A percentile compares a stretch with the other conserved stretches of the same genome.
Conservation (phyloP, 2,329 filamentous ascomycete species). For the Tolypocladium inflatum region DNA sequence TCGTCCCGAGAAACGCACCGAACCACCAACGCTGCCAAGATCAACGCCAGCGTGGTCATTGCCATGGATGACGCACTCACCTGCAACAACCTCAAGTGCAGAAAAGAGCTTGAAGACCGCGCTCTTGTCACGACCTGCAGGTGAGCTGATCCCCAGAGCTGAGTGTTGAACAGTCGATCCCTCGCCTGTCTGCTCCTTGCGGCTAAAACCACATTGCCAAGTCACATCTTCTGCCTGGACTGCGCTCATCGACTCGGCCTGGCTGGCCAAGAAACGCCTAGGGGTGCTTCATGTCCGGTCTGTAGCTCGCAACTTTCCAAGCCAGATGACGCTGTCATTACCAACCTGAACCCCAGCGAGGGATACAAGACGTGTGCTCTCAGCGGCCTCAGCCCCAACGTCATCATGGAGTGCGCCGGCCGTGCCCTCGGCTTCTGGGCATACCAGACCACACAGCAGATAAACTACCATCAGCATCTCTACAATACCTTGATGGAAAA, state of each 20-base stretch:
- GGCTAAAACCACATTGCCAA: slow-evolving; percentile 19
- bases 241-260: slow-evolving; percentile 62
- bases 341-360: slow-evolving; percentile 68
- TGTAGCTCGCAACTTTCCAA: slow-evolving; percentile 60
- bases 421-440: slow-evolving; percentile 76
- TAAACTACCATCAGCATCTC: slow-evolving; percentile 68
- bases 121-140: slow-evolving; percentile 88
- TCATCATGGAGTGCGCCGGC: slow-evolving; percentile 80
- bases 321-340: slow-evolving; percentile 65
- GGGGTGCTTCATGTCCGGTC: slow-evolving; percentile 57
- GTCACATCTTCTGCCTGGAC: slow-evolving; percentile 75
- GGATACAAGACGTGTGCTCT: slow-evolving; percentile 85
- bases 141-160: slow-evolving; percentile 28
- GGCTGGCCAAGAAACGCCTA: slow-evolving; percentile 24
- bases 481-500: slow-evolving; percentile 65
- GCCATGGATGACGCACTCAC: slow-evolving; percentile 64
- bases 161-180: neutral
- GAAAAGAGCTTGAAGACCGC: slow-evolving; percentile 54
- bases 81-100: slow-evolving; percentile 76
- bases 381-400: slow-evolving; percentile 69
- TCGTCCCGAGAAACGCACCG: neutral
- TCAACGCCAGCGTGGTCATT: neutral
- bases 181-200: neutral
- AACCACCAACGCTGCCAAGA: neutral
- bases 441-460: slow-evolving; percentile 77